Conservation (phyloP, 352 stramenopile genomes). For the Pythium apleroticum region DNA sequence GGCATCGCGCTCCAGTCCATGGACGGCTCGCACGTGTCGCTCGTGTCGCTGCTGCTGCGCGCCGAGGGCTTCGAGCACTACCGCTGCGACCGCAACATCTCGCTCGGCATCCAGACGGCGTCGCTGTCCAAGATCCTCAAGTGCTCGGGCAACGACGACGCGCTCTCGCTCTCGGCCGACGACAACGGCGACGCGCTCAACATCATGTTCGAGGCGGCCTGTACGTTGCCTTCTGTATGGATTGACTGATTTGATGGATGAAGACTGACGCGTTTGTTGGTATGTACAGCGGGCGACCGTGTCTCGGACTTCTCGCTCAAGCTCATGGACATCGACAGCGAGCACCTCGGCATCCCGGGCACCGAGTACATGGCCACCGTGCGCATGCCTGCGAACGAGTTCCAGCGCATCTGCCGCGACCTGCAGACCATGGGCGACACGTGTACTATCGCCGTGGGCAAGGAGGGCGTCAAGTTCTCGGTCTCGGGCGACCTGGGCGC, state of each 20-base stretch:
- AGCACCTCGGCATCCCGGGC: conserved; percentile 98
- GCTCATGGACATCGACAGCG: conserved; percentile 99
- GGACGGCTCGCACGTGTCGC: conserved; percentile 98
- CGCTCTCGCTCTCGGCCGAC: conserved; percentile 98
- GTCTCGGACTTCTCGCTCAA: conserved; percentile 98
- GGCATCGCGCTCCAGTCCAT: conserved; percentile 96
- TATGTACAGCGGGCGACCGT: conserved; percentile 73
- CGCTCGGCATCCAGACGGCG: conserved; percentile 95
- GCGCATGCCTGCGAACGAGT: conserved; percentile 95
- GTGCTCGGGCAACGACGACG: conserved; percentile 98
- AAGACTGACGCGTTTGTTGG: conserved; percentile 15
- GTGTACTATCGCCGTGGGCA: conserved; percentile 94
- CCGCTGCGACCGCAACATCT: conserved; percentile 97
- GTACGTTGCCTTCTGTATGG: conserved; percentile 35
- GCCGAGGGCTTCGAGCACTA: conserved; percentile 97
- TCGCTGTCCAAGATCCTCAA: conserved; percentile 99
- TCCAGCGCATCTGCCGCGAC: conserved; percentile 98
- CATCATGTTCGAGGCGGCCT: conserved; percentile 98
- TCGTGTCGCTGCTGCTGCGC: conserved; percentile 94
- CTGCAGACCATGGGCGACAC: conserved; percentile 98
- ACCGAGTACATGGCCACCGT: conserved; percentile 97
- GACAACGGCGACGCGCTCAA: conserved; percentile 95
- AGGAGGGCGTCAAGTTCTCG: conserved; percentile 98
- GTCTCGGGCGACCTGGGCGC: conserved; percentile 96
- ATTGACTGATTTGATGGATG: conserved; percentile 48